Evolutionary conservation across 805 yeast genomes (phyloP).

Genomic region (Hanseniaspora taiwanica): DNA sequence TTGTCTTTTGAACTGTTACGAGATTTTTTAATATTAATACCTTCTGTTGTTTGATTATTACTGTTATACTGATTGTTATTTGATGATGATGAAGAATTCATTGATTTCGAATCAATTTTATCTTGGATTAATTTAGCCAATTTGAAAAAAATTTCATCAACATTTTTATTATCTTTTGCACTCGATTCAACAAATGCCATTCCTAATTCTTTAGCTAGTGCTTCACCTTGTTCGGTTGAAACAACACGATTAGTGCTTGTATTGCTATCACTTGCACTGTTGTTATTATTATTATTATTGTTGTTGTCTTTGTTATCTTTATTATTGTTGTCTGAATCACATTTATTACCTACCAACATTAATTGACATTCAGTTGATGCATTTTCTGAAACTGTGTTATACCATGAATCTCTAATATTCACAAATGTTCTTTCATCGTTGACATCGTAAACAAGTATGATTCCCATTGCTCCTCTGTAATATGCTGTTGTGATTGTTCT

Average conservation of each 20-base stretch:
- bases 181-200: conserved; percentile 91
- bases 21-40: background rate
- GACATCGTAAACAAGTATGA: conserved; percentile 71
- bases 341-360: conserved; percentile 89
- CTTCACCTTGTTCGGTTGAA: conserved; percentile 79
- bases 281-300: too few species aligned
- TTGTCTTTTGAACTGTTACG: background rate
- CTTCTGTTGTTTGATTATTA: background rate
- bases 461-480: conserved; percentile 84
- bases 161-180: conserved; percentile 88
- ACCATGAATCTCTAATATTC: conserved; percentile 81
- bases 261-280: too few species aligned
- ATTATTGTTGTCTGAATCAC: conserved; percentile 49
- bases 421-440: conserved; percentile 85
- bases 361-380: conserved; percentile 94
- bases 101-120: conserved; percentile 43
- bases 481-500: conserved; percentile 90
- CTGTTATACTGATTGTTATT: background rate
- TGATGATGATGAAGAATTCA: too few species aligned
- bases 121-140: conserved; percentile 80
- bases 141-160: conserved; percentile 81
- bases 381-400: conserved; percentile 87
- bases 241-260: conserved; percentile 71
- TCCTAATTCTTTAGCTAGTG: conserved; percentile 72
- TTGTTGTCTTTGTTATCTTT: too few species aligned